Evolutionary conservation across 2,329 filamentous ascomycete species (phyloP), one percentile per base, ranked within the genome.

Genomic region (Beauveria sp.): DNA sequence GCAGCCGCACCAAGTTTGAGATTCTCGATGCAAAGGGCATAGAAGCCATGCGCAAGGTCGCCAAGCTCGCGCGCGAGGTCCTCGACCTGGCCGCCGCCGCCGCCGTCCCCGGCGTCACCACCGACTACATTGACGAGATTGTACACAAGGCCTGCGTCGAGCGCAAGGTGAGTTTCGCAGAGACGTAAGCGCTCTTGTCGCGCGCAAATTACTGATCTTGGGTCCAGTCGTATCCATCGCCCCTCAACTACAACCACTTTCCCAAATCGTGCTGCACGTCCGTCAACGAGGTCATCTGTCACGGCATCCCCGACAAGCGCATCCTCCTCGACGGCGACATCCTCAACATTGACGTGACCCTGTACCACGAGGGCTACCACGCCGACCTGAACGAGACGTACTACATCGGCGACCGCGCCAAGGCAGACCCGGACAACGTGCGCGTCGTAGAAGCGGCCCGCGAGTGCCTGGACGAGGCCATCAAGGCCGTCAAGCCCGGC

Each of bases 191-290:
- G 20, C 55, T 34, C 31, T 20, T 14, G 28, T 20, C 18, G 20
- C 48, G 24, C 24, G 56, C 18, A 26, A 4, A 45, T 10, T 42
- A 31, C 48, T 52, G 18, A 61, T 42, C 16, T n/a, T 28, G 54
- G 34, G 45, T n/a, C 51, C 65, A 97, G 93, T 90, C 92, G 10
- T 98, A 98, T 73, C 93, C 93, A 0, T 97, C 93, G 1, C 92
- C 93, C 1, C 80, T 98, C 40, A 97, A 97, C 79, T 98, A 98
- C 78, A 90, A 90, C 79, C 82, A 93, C 75, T 99, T 98, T 77
- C 95, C 95, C 66, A 99, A 99, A 79, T 99, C 95, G 0, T 90
- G 97, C 65, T 99, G 95, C 77, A 98, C 93, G 3, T 98, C 93
- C 3, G 78, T 90, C 55, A 99, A 99, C 79, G 95, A 99, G 77